These are phyloP conservation scores for Myriosclerotinia curreyana DNA, from an alignment of 2,329 filamentous ascomycete genomes.

Conservation along the genomic window DNA sequence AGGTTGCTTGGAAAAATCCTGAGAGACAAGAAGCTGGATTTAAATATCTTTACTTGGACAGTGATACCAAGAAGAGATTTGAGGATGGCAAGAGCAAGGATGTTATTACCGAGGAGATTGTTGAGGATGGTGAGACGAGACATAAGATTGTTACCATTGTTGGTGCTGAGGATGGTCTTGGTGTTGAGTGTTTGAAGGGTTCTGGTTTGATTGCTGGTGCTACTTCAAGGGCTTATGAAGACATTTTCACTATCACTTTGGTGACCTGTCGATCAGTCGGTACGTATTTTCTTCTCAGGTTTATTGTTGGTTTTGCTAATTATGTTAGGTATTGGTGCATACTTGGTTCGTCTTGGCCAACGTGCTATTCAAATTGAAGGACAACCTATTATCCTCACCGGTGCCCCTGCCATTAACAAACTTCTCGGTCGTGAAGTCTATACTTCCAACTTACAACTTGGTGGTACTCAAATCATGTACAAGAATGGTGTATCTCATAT, in stretches of 20 bases:
- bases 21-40: constrained; percentile 82
- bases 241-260: constrained; percentile 97
- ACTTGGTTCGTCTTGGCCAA: constrained; percentile 96
- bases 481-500: constrained; percentile 99
- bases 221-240: constrained; percentile 94
- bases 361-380: constrained; percentile 98
- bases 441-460: constrained; percentile 97
- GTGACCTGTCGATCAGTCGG: constrained; percentile 98
- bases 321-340: constrained; percentile 79
- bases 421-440: constrained; percentile 96
- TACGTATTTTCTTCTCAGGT: constrained; percentile 41
- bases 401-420: constrained; percentile 97
- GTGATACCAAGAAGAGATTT: constrained; percentile 81
- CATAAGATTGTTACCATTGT: constrained; percentile 93
- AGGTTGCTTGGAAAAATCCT: constrained; percentile 90
- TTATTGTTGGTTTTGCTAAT: constrained; percentile 36
- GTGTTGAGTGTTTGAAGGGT: constrained; percentile 94
- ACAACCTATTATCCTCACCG: constrained; percentile 97
- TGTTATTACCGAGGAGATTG: constrained; percentile 84
- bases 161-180: constrained; percentile 90
- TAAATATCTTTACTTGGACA: constrained; percentile 93
- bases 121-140: constrained; percentile 82
- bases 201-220: constrained; percentile 98
- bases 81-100: constrained; percentile 71
- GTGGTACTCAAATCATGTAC: constrained; percentile 99